Evolutionary conservation across 164 flowering plant species (phyloP).

Genomic region (Stephania yunnanensis): DNA sequence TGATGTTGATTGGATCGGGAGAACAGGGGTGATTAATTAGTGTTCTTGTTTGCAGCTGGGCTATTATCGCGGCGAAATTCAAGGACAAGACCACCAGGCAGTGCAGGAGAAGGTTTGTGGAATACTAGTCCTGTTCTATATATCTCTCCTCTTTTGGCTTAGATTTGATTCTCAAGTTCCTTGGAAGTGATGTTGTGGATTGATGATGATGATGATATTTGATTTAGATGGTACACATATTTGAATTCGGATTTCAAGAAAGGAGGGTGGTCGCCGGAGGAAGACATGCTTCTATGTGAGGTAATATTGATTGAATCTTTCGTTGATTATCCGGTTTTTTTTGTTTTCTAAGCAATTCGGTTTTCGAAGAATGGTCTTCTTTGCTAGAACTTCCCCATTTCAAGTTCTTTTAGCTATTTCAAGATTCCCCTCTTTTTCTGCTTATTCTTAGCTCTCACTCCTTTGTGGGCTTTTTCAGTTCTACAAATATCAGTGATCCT

Average conservation of each 20-base stretch:
- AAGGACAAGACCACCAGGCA: conserved; percentile 91
- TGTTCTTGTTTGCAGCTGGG: conserved; percentile 55
- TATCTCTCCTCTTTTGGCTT: neutral
- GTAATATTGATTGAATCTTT: conserved; percentile 28
- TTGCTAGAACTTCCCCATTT: too few species aligned
- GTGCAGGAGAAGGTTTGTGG: conserved; percentile 78
- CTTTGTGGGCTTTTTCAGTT: neutral
- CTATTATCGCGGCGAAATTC: conserved; percentile 79
- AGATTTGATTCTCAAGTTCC: neutral
- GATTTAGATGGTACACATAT: conserved; percentile 86
- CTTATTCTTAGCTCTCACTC: neutral
- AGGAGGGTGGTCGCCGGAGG: conserved; percentile 98
- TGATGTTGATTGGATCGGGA: too few species aligned
- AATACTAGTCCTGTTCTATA: neutral
- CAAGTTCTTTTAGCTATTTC: too few species aligned
- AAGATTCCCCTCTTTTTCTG: neutral
- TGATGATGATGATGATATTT: neutral
- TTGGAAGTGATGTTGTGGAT: conserved; percentile 5
- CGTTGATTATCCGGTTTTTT: too few species aligned
- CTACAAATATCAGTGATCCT: neutral
- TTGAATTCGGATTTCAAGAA: conserved; percentile 93
- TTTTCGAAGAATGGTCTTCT: too few species aligned
- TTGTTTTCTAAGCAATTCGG: too few species aligned
- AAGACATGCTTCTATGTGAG: conserved; percentile 90
- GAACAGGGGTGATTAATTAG: neutral